Evolutionary conservation across 2,329 filamentous ascomycete species (phyloP).

Genomic region (Penicillium oxalicum): DNA sequence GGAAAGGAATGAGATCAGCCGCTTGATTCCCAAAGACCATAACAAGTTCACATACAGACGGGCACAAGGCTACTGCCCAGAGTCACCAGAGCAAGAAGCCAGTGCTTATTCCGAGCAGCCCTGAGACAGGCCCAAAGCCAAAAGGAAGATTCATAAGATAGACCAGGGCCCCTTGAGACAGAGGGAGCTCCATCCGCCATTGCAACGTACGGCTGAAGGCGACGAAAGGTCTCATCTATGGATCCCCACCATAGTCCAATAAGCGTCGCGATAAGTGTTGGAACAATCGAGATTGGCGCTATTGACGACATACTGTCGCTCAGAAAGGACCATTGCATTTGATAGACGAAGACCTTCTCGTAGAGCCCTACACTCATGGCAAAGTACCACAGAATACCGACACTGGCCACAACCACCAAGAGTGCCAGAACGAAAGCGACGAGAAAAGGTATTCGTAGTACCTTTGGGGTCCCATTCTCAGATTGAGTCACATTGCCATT

Average conservation of each 20-base stretch:
- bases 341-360: slow-evolving; percentile 13
- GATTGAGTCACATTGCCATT: slow-evolving; percentile 3
- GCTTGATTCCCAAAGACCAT: too few species aligned
- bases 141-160: slow-evolving; percentile 14
- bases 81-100: slow-evolving; percentile 10
- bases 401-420: slow-evolving; percentile 1
- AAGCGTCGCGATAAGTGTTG: slow-evolving; percentile 9
- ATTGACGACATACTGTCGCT: slow-evolving; percentile 7
- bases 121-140: slow-evolving; percentile 13
- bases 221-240: slow-evolving; percentile 14
- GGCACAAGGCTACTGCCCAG: slow-evolving; percentile 9
- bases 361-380: slow-evolving; percentile 5
- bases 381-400: slow-evolving; percentile 11
- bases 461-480: slow-evolving; percentile 8
- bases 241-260: slow-evolving; percentile 18
- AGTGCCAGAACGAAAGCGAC: neutral
- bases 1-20: neutral
- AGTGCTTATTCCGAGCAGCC: slow-evolving; percentile 12
- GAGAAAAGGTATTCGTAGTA: slow-evolving; percentile 8
- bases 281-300: slow-evolving; percentile 14
- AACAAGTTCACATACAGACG: slow-evolving; percentile 10
- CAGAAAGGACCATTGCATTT: slow-evolving; percentile 6
- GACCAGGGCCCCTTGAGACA: neutral
- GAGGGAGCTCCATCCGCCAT: slow-evolving; percentile 6
- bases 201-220: slow-evolving; percentile 9